Conservation (phyloP, 2,329 filamentous ascomycete species). For the Venturia carpophila region DNA sequence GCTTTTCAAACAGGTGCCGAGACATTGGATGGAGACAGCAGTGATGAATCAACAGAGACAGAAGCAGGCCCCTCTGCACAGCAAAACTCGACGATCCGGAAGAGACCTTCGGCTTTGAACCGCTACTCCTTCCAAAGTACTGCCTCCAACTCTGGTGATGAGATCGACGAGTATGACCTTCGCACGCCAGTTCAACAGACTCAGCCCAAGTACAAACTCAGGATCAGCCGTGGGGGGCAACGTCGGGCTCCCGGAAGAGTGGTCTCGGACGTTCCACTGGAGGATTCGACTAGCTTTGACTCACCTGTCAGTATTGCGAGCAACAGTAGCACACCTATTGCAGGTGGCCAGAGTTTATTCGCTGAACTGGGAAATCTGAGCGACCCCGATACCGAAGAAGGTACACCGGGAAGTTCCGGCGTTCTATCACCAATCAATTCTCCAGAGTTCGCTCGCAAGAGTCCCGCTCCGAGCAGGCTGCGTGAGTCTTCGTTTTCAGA, state of each 20-base stretch:
- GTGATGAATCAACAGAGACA: constrained; percentile 78
- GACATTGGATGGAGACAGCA: constrained; percentile 59
- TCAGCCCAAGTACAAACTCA: constrained; percentile 63
- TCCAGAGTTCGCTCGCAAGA: constrained; percentile 25
- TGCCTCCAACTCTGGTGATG: constrained; percentile 75
- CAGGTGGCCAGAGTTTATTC: constrained; percentile 54
- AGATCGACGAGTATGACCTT: constrained; percentile 53
- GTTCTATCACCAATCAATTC: constrained; percentile 20
- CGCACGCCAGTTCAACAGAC: constrained; percentile 58
- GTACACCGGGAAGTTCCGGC: constrained; percentile 21
- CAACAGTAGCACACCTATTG: constrained; percentile 32
- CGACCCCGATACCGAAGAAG: constrained; percentile 25
- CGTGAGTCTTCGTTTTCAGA: constrained; percentile 20
- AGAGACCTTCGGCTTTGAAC: constrained; percentile 28
- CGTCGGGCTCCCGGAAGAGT: constrained; percentile 28
- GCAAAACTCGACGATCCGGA: constrained; percentile 8
- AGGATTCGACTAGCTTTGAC: constrained; percentile 48
- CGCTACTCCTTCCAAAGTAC: constrained; percentile 74
- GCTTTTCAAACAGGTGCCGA: constrained; percentile 93
- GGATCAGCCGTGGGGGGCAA: constrained; percentile 55
- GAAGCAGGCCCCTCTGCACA: constrained; percentile 45
- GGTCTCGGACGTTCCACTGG: constrained; percentile 35
- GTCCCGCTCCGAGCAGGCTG: constrained; percentile 11
- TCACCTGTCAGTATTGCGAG: constrained; percentile 45
- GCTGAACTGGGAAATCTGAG: constrained; percentile 25